Evolutionary conservation across 768 basidiomycete genomes (phyloP).

Genomic region (Leccinum longicurvipes): DNA sequence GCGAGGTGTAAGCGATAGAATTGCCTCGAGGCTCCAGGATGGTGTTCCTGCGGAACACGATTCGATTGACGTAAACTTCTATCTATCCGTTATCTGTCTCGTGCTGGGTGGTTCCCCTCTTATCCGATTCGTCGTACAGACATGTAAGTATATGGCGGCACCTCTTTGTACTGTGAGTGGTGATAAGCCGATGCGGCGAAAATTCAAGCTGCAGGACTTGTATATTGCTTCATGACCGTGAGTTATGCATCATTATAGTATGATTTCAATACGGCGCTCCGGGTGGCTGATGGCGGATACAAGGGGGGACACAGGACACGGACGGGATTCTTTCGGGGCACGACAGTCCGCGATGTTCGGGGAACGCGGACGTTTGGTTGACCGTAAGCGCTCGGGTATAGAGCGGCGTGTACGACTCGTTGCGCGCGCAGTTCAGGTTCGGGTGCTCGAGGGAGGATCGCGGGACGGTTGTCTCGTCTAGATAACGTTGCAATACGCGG

Average conservation of each 20-base stretch:
- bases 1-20: background rate
- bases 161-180: background rate
- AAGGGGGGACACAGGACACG: background rate
- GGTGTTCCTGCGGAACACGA: background rate
- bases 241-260: background rate
- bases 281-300: conserved; percentile 9
- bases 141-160: background rate
- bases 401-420: background rate
- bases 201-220: background rate
- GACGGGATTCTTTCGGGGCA: background rate
- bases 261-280: background rate
- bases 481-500: background rate
- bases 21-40: conserved; percentile 16
- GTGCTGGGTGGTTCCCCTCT: background rate
- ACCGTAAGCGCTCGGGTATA: background rate
- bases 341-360: background rate
- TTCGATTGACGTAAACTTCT: conserved; percentile 13
- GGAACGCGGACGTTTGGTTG: background rate
- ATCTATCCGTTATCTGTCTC: conserved; percentile 3
- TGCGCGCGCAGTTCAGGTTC: conserved; percentile 3
- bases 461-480: background rate
- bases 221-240: background rate
- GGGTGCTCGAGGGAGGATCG: conserved; percentile 4
- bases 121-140: background rate
- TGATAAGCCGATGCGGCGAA: conserved; percentile 9